A percentile compares a stretch with the other conserved stretches of the same genome.
These are phyloP conservation scores for Mycena albidolilacea DNA, from an alignment of 768 basidiomycete species.

Conservation along the genomic window DNA sequence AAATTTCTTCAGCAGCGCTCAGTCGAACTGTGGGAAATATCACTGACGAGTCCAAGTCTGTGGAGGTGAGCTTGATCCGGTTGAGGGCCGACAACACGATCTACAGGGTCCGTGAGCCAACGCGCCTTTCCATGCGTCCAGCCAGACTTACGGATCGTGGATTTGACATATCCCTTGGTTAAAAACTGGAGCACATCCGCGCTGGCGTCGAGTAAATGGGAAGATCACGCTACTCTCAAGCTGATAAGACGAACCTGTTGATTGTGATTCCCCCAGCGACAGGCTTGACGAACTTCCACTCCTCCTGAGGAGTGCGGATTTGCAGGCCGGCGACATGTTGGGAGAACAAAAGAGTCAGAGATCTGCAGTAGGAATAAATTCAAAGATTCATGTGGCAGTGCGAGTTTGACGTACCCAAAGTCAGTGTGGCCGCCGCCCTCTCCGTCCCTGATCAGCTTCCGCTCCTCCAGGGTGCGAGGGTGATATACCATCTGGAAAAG, in stretches of 20 bases:
- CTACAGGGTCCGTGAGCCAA: neutral
- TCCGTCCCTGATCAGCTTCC: conserved; percentile 56
- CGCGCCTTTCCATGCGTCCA: neutral
- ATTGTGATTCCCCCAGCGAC: conserved; percentile 50
- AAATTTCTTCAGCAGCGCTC: neutral
- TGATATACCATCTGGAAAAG: conserved; percentile 51
- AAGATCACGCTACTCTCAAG: no score
- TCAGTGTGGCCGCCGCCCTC: conserved; percentile 63
- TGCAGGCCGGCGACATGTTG: conserved; percentile 55
- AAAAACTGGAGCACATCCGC: conserved; percentile 59
- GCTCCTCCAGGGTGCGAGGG: conserved; percentile 58
- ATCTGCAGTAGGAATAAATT: conserved; percentile 40
- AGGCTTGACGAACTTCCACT: conserved; percentile 55
- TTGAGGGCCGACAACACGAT: conserved; percentile 31
- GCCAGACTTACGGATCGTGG: conserved; percentile 21
- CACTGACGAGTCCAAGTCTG: conserved; percentile 22
- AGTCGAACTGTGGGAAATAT: neutral
- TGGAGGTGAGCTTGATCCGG: conserved; percentile 30
- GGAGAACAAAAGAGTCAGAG: conserved; percentile 55
- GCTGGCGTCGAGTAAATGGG: neutral
- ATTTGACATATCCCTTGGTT: conserved; percentile 42
- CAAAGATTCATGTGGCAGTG: neutral
- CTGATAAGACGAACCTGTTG: conserved; percentile 21
- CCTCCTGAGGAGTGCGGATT: conserved; percentile 51
- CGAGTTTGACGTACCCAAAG: conserved; percentile 44